Base-by-base conservation (phyloP, 2,329 filamentous ascomycete species). In the Neopestalotiopsis rosae region DNA sequence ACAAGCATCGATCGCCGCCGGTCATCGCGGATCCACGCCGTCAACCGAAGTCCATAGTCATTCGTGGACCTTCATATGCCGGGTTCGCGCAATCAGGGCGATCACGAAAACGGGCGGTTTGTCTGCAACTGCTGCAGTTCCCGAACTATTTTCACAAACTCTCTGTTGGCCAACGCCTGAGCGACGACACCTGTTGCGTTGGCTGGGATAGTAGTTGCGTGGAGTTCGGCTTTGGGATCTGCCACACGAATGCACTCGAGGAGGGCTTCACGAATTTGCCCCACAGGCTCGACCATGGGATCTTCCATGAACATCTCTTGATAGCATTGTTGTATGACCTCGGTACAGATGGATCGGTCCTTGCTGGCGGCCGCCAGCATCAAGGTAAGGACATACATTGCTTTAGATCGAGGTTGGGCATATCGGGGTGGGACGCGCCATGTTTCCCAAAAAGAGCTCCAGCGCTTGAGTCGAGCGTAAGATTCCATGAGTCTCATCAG, bases 251-350 rank as follows among this genome's bases (percentile, higher is more conserved):
- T 80, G 75, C 90, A 92, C 0, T 80, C 78, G 74, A 85, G 81
- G n/a, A 92, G 73, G 1, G 85, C 79, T 1, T 79, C 69, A 62
- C 83, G 83, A 5, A 92, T 72, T 1, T 76, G 69, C 1, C 81
- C 84, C 9, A 80, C 71, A 0, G 86, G 79, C 30, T 71, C 66
- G 17, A 93, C 82, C 0, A 81, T 79, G 1, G 86, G 85, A 0
- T 82, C 70, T 75, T 93, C 90, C 61, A 79, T 77, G 20, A 81
- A 71, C 87, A 93, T 90, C 74, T 91, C 88, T 2, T 84, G 82
- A n/a, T 88, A 82, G 75, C 86, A 87, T 70, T 81, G 84, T n/a
- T 83, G 84, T 70, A 88, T 79, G 28, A 81, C 85, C 69, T 82
- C 81, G 66, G 78, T 83, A 76, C 83, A 89, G 70, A 81, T 77